Evolutionary conservation across 2,329 filamentous ascomycete genomes (phyloP), one percentile per base, ranked within the genome.

Genomic region (Ceratocystis colombiana): DNA sequence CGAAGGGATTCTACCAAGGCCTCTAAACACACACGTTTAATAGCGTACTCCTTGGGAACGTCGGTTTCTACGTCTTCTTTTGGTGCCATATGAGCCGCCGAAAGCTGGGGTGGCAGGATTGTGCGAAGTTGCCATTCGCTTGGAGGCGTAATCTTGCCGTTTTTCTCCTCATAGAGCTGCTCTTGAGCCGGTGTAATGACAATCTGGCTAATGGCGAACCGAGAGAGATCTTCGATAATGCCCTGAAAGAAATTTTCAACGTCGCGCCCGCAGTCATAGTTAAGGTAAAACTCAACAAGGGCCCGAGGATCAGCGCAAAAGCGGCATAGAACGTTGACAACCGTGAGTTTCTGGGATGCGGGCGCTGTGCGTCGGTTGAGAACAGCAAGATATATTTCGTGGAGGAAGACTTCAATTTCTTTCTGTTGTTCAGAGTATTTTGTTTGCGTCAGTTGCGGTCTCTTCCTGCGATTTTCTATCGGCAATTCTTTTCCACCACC

Each of bases 221-320:
- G 88, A 41, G 93, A 94, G 20, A 99, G 79, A 75, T 97, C 91
- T 74, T 99, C 95, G 62, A 99, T 92, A 65, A 97, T 87, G 22
- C 84, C 88, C 76, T 99, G 94, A 74, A 96, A 99, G 75, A 97
- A 94, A 75, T 99, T 99, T 76, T 97, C 93, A 68, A 97, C 84
- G 50, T 90, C 91, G 68, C 93, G 84, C 72, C 97, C 95, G 76
- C 94, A 99, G 74, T 99, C 94, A 73, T 99, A 99, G 75, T 99
- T 99, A 69, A 99, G 83, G 75, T 99, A 99, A 15, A 92, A 88
- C 75, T 99, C 94, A 17, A 99, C 94, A 62, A 99, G 75, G 0
- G 90, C 92, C 70, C 90, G 84, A 1, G 93, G 90, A 73, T 99
- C 94, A 17, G 84, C 86, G 68, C 88, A 92, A 61, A 99, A 80